A percentile compares a stretch with the other conserved stretches of the same genome.
These are phyloP conservation scores for Solanum lycopersicoides DNA, from an alignment of 257 asterid species.

Conservation along the genomic window DNA sequence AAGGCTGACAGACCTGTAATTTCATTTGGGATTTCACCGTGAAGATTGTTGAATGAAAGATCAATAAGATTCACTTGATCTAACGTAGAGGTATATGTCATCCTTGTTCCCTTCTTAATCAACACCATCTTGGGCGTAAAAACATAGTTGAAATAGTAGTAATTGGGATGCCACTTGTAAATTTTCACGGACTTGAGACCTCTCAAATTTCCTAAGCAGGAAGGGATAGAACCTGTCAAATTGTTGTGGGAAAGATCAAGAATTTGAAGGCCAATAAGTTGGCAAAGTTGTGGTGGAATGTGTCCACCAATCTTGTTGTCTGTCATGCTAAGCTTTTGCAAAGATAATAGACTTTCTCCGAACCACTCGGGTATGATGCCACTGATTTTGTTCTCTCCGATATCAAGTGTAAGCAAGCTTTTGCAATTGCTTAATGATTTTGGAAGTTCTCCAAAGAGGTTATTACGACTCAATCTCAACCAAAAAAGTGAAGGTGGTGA, in stretches of 20 bases:
- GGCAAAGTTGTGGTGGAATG: conserved; percentile 5
- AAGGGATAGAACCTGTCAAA: conserved; percentile 11
- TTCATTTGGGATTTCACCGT: neutral
- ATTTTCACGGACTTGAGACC: neutral
- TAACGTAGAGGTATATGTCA: neutral
- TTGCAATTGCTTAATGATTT: neutral
- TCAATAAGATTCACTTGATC: conserved; percentile 5
- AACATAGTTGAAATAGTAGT: neutral
- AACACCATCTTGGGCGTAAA: neutral
- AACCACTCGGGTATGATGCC: conserved; percentile 14
- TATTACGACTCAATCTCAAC: conserved; percentile 9
- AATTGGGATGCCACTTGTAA: neutral
- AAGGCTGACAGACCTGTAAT: neutral
- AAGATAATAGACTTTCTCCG: neutral
- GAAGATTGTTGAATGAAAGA: conserved; percentile 4
- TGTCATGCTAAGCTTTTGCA: neutral
- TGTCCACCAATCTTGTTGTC: conserved; percentile 1
- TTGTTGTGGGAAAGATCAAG: conserved; percentile 13
- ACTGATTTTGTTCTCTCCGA: conserved; percentile 14
- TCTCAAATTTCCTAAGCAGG: neutral
- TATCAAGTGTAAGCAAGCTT: conserved; percentile 9
- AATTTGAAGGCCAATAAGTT: conserved; percentile 4
- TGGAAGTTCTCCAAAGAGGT: conserved; percentile 13
- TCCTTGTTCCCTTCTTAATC: conserved; percentile 7
- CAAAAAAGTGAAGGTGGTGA: neutral